Base-by-base conservation (phyloP, 192 early-diverging fungal species). In the Podochytrium sp. region DNA sequence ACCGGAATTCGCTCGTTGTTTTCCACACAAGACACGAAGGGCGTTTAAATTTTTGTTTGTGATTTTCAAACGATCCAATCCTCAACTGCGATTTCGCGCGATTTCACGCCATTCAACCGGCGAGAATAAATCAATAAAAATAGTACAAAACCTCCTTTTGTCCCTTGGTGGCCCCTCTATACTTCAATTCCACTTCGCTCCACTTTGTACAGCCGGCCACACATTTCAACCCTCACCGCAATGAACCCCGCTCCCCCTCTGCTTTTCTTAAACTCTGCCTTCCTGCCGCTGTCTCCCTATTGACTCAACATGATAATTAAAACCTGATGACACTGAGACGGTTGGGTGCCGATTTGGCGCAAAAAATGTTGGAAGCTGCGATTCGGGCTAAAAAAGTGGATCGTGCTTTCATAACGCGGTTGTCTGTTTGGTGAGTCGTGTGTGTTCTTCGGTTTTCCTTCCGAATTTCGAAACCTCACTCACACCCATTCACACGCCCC, bases 401-500 rank as follows among this genome's bases (percentile, higher is more conserved):
- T 63, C 57, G 71, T 25, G 25, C 55, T 18, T 60, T 70, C 20
- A 23, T 77, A 23, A 40, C 10, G 5, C 37, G 76, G 32, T 37
- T 77, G 75, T 2, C 43, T 37, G 12, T 32, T 16, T 75, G 73
- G 73, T 75, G 49, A 57, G 52, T 74, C 32, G 27, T 2, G 29
- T 2, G 16, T 47, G 16, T 71, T 47, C 25, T 47, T 25, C 25
- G 32, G 23, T 60, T n/a, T 64, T 34, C 30, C 20, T n/a, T n/a
- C n/a, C n/a, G n/a, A n/a, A n/a, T n/a, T n/a, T n/a, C n/a, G n/a
- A n/a, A n/a, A n/a, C n/a, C n/a, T n/a, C n/a, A 60, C 38, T 58
- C 34, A 71, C 20, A 10, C 29, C 18, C 7, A 14, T 32, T 35
- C 6, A 53, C 12, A 34, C n/a, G n/a, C n/a, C 10, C 7, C 65